These are phyloP conservation scores for Phytophthora melonis DNA, from an alignment of 352 stramenopile species.

Conservation along the genomic window DNA sequence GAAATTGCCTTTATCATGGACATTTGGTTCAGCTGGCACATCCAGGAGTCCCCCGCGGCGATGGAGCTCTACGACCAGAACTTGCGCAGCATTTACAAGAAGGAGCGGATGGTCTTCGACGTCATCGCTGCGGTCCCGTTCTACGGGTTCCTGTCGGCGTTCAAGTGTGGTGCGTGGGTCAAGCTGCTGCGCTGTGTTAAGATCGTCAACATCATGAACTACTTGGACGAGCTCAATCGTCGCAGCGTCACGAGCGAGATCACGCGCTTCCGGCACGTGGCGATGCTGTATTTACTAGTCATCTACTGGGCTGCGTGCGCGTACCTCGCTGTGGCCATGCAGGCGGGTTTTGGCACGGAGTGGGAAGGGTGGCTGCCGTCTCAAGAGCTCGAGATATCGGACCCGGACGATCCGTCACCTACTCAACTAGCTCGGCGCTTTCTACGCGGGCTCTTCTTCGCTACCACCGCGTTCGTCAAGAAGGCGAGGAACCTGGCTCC, in stretches of 20 bases:
- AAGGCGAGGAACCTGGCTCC: conserved; percentile 52
- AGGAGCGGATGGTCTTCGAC: conserved; percentile 54
- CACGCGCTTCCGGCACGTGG: conserved; percentile 62
- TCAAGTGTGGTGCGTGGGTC: conserved; percentile 40
- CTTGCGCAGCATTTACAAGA: conserved; percentile 42
- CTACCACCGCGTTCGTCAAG: conserved; percentile 51
- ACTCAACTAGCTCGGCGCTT: conserved; percentile 41
- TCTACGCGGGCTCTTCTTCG: conserved; percentile 55
- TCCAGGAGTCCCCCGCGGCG: conserved; percentile 36
- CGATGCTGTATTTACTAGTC: conserved; percentile 58
- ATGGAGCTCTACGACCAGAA: conserved; percentile 65
- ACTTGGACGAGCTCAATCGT: conserved; percentile 68
- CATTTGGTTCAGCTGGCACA: conserved; percentile 55
- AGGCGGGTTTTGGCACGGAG: conserved; percentile 51
- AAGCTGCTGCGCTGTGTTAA: conserved; percentile 57
- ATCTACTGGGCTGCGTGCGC: conserved; percentile 73
- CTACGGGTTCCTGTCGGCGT: conserved; percentile 50
- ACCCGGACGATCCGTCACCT: conserved; percentile 39
- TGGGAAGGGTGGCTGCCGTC: conserved; percentile 66
- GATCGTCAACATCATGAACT: conserved; percentile 58
- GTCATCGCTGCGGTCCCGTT: conserved; percentile 47
- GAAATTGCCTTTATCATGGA: conserved; percentile 55
- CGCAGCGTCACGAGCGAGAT: conserved; percentile 59
- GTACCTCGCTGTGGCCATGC: conserved; percentile 50
- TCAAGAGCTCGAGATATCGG: conserved; percentile 36